Evolutionary conservation across 129 eudicot species (phyloP), one percentile per base, ranked within the genome.

Genomic region (Centella asiatica): DNA sequence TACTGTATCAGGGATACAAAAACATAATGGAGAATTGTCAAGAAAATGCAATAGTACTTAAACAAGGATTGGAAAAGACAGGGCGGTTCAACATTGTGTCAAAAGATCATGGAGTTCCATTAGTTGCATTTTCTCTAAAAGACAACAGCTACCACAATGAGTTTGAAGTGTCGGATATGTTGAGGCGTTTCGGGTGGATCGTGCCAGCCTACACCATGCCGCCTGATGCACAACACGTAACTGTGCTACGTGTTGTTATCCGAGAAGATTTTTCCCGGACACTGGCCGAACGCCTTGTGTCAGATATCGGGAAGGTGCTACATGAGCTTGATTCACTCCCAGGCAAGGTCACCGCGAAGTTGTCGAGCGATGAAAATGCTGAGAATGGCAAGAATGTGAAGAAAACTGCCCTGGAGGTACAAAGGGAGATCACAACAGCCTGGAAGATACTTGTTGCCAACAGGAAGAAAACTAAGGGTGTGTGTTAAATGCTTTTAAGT

Each of bases 161-260:
- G 69, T 89, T 89, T 40, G 95, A 89, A 61, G 69, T 89, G 42
- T 85, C 97, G 0, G 95, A 89, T 74, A 56, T 85, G 87, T 69
- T 89, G 25, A 81, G 95, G 26, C 86, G 97, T 23, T 89, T 60
- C 34, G 97, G 97, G 22, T 89, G 97, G 97, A 89, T 89, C 33
- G 90, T 89, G 48, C 97, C 97, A 4, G 97, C 97, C 47, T 89
- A 89, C 85, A 82, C 97, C 20, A 89, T 89, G 97, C 97, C 97
- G 12, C 76, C 95, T 0, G 69, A 89, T 22, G 95, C 95, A 20
- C 76, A 89, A 58, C 90, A 89, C 40, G 54, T 89, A 7, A 89
- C 97, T 0, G 97, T 89, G 11, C 67, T 89, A 0, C 85, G 97
- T 1, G 97, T 89, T 2, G 97, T 89, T 0, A 76, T 89, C 4